These are phyloP conservation scores for Pseudogymnoascus verrucosus DNA, from an alignment of 2,329 filamentous ascomycete genomes.

Conservation along the genomic window DNA sequence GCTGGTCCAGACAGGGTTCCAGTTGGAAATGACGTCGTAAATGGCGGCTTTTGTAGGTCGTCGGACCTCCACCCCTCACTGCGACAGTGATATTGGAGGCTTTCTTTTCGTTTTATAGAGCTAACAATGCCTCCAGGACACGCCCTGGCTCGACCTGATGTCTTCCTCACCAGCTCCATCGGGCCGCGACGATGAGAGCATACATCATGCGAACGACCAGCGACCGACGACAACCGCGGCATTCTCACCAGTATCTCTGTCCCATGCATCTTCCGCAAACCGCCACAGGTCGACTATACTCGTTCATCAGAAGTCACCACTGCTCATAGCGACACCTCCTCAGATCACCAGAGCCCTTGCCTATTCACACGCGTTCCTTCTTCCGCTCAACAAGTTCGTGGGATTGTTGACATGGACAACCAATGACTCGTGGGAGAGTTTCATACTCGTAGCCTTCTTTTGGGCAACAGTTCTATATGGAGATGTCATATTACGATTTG, in stretches of 20 bases:
- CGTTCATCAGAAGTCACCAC: slow-evolving; percentile 91
- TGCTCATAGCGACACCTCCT: slow-evolving; percentile 87
- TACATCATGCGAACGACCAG: slow-evolving; percentile 26
- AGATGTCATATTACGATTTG: slow-evolving; percentile 69
- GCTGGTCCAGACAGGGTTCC: slow-evolving; percentile 6
- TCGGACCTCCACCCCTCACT: slow-evolving; percentile 11
- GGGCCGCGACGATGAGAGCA: slow-evolving; percentile 23
- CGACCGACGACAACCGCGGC: slow-evolving; percentile 71
- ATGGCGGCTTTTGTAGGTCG: slow-evolving; percentile 29
- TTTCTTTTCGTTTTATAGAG: background rate
- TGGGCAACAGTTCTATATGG: slow-evolving; percentile 85
- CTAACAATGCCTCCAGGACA: slow-evolving; percentile 24
- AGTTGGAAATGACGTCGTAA: slow-evolving; percentile 26
- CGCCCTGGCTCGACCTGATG: slow-evolving; percentile 29
- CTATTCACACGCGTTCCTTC: slow-evolving; percentile 89
- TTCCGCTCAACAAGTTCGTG: slow-evolving; percentile 77
- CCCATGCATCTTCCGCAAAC: slow-evolving; percentile 51
- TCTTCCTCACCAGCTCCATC: slow-evolving; percentile 24
- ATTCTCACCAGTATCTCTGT: slow-evolving; percentile 79
- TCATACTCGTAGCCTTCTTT: slow-evolving; percentile 74
- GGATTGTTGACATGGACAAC: slow-evolving; percentile 92
- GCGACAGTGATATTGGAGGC: background rate
- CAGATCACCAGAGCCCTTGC: slow-evolving; percentile 90
- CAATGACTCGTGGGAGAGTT: slow-evolving; percentile 93
- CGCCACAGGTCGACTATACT: slow-evolving; percentile 84